phyloP scores from a whole-genome alignment of 176 grass and related monocot species.

The Triticum urartu region DNA sequence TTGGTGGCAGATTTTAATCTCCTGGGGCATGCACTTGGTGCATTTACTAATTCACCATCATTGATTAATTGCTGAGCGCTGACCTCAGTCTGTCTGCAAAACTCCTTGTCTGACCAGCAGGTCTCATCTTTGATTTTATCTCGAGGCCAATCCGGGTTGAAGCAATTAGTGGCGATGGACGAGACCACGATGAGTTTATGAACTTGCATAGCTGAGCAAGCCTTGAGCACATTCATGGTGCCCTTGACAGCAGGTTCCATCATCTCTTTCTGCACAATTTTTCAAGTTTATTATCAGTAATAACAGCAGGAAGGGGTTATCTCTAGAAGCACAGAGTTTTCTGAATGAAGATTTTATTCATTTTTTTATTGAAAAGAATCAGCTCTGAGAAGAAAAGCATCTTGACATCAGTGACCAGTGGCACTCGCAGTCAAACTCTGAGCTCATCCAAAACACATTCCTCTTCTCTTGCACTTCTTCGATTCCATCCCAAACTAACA shows the following conservation, averaged over 20 bases:
- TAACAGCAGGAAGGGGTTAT: background rate
- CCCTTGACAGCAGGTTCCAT: slow-evolving; percentile 40
- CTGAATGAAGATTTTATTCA: background rate
- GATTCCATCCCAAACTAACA: background rate
- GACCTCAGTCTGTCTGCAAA: slow-evolving; percentile 34
- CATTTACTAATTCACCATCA: background rate
- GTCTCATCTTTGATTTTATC: slow-evolving; percentile 38
- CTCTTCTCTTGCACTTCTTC: too few species aligned
- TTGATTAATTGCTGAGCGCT: background rate
- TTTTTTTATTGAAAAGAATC: background rate
- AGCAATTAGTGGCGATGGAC: slow-evolving; percentile 20
- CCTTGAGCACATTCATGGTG: slow-evolving; percentile 38
- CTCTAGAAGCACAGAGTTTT: background rate
- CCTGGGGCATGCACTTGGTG: background rate
- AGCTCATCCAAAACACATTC: too few species aligned
- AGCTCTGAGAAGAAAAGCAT: too few species aligned
- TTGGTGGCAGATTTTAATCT: background rate
- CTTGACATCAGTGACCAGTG: too few species aligned
- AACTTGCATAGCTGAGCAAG: slow-evolving; percentile 20
- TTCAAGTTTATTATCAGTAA: background rate
- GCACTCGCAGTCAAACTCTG: too few species aligned
- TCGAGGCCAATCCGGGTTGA: slow-evolving; percentile 36
- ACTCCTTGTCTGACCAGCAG: slow-evolving; percentile 45
- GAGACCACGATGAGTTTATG: slow-evolving; percentile 44
- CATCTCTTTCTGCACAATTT: slow-evolving; percentile 32